Conservation (phyloP, 116 monocot species). For the Cymodocea nodosa region DNA sequence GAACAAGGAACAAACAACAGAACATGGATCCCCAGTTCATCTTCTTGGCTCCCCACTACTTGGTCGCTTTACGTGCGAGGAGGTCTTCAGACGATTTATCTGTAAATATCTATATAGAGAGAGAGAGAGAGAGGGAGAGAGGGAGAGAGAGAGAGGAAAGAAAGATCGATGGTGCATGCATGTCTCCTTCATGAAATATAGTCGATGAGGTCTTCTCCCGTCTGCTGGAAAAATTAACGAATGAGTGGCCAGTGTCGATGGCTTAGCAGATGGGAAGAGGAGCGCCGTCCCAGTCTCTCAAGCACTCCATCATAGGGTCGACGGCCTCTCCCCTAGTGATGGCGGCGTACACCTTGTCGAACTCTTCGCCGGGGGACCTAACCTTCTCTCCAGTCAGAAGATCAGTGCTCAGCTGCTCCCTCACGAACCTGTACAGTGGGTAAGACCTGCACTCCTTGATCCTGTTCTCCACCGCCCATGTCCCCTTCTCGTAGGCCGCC, state of each 20-base stretch:
- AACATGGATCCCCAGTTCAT: too few relatives aligned
- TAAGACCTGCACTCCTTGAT: slow-evolving; percentile 68
- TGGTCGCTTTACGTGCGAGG: too few relatives aligned
- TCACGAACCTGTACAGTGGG: slow-evolving; percentile 60
- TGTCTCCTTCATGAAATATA: too few relatives aligned
- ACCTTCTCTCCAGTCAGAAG: slow-evolving; percentile 59
- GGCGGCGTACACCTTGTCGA: slow-evolving; percentile 39
- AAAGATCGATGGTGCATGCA: too few relatives aligned
- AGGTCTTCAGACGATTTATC: too few relatives aligned
- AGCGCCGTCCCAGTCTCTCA: slow-evolving; percentile 34
- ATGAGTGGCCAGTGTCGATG: not conserved
- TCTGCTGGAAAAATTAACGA: too few relatives aligned
- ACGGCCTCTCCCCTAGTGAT: slow-evolving; percentile 24
- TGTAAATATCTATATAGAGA: too few relatives aligned
- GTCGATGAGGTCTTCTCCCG: too few relatives aligned
- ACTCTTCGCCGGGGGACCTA: slow-evolving; percentile 64
- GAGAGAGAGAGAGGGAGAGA: too few relatives aligned
- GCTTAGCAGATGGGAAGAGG: slow-evolving; percentile 26
- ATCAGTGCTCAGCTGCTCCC: slow-evolving; percentile 34
- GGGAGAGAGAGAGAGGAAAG: too few relatives aligned
- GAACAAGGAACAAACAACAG: too few relatives aligned
- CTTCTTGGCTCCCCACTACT: too few relatives aligned
- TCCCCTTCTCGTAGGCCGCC: slow-evolving; percentile 30
- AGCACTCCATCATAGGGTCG: slow-evolving; percentile 38
- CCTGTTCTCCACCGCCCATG: slow-evolving; percentile 31